Base-by-base conservation (phyloP, 352 stramenopile species). In the Pythium periplocum region DNA sequence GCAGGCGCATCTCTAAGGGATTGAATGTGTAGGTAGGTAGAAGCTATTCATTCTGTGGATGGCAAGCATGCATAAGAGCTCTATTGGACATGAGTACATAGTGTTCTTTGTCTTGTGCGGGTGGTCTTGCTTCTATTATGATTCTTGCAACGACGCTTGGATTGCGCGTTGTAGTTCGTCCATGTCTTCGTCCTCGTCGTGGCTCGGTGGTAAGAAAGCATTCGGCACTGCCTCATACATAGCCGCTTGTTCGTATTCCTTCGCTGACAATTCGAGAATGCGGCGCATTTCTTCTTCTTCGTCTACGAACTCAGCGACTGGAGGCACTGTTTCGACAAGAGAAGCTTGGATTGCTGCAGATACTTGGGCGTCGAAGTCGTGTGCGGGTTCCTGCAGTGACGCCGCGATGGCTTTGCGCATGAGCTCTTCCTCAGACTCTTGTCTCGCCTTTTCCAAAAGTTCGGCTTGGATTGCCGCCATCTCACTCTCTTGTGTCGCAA, bases 151-250 rank as follows among this genome's bases (percentile, higher is more conserved):
- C 26, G 83, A 93, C 17, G 76, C 78, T 52, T 90, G 80, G 45
- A 93, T 91, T n/a, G 83, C 83, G 32, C 70, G 78, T 47, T 91
- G 83, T 30, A 93, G 65, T 45, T 89, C 80, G 45, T 89, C 81
- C 61, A 86, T 76, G 47, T 89, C 76, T 55, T 93, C 83, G 57
- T 69, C 38, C 76, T 46, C 1, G 54, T 64, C 1, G 69, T 34
- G 12, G 37, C 12, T n/a, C 47, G 44, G 6, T 52, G 45, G 6
- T 49, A 58, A 1, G 42, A 48, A 62, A 59, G 26, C 9, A 44
- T n/a, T 61, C 9, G 12, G 42, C 17, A 26, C 17, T 26, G 17
- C 17, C 32, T 42, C 53, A 30, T 63, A 53, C 2, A 31, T 31
- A 10, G 47, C 31, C 6, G 32, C 34, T 6, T 10, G 42, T 42